A percentile compares a stretch with the other conserved stretches of the same genome.
Conservation (phyloP, 75 land plant genomes). For the Picea glauca region DNA sequence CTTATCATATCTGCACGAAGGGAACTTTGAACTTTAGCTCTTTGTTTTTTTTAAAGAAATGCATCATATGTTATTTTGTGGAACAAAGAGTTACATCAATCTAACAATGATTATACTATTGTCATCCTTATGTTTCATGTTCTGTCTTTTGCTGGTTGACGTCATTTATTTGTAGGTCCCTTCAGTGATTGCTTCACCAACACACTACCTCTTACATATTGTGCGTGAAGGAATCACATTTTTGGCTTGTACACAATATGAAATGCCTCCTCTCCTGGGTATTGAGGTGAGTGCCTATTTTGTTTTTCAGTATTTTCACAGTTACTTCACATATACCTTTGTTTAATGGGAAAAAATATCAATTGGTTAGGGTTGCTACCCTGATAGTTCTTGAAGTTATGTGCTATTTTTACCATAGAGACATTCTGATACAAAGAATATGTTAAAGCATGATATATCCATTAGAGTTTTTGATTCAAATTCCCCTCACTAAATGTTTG, state of each 20-base stretch:
- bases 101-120: background rate
- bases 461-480: background rate
- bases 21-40: too few relatives aligned
- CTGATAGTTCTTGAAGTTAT: background rate
- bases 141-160: background rate
- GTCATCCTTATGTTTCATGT: background rate
- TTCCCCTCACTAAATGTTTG: background rate
- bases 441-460: background rate
- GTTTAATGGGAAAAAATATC: background rate
- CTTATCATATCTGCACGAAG: too few relatives aligned
- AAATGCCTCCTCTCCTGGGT: constrained; percentile 94
- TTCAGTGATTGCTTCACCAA: constrained; percentile 93
- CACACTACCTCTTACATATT: constrained; percentile 90
- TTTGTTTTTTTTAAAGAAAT: too few relatives aligned
- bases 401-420: background rate
- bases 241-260: constrained; percentile 85
- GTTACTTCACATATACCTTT: background rate
- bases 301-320: background rate
- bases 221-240: constrained; percentile 91
- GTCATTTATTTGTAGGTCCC: constrained; percentile 27
- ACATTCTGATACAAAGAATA: background rate
- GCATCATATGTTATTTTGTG: too few relatives aligned
- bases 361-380: too few relatives aligned
- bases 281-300: constrained; percentile 61
- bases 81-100: too few relatives aligned